Base-by-base conservation (phyloP, 2,329 filamentous ascomycete genomes). In the Daldinia sp. region DNA sequence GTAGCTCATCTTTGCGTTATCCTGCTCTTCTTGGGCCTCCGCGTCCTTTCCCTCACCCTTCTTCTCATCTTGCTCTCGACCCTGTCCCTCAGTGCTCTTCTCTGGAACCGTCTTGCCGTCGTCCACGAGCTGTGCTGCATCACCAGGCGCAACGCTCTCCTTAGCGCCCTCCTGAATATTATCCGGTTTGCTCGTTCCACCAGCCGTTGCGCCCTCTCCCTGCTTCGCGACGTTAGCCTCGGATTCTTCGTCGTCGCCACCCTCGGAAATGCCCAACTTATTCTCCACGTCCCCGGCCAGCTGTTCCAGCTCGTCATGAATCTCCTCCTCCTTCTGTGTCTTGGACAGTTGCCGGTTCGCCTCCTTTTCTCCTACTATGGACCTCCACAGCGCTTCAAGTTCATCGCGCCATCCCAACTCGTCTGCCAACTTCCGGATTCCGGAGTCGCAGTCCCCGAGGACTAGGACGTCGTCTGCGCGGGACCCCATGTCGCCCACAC, bases 361-460 rank as follows among this genome's bases (percentile, higher is more conserved):
- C 74, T 89, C 84, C 68, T 87, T 82, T 26, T 89, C 82, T 3
- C 92, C 88, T 6, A 92, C 90, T 0, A 91, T 86, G 51, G 82
- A 80, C 23, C 88, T 84, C 94, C 94, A 98, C 59, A 93, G 74
- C 2, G 78, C 79, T 77, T 98, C 93, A 15, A 99, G 83, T 76
- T 98, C 95, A 1, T 93, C 89, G 7, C 87, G 80, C 96, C 96
- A 99, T 0, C 94, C 95, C 48, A 97, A 85, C 30, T 90, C 90
- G 70, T 91, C 85, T 1, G 95, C 94, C 39, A 99, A 84, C 78
- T 88, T 89, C 60, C 92, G 86, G 0, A 98, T 91, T 0, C 94
- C 93, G 0, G 84, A 84, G 78, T 99, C 95, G 78, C 94, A 98
- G 74, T 94, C 90, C 1, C 92, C 93, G 1, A 98, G 83, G 41